These are phyloP conservation scores for Gymnopilus dilepis DNA, from an alignment of 768 basidiomycete genomes.

Conservation along the genomic window DNA sequence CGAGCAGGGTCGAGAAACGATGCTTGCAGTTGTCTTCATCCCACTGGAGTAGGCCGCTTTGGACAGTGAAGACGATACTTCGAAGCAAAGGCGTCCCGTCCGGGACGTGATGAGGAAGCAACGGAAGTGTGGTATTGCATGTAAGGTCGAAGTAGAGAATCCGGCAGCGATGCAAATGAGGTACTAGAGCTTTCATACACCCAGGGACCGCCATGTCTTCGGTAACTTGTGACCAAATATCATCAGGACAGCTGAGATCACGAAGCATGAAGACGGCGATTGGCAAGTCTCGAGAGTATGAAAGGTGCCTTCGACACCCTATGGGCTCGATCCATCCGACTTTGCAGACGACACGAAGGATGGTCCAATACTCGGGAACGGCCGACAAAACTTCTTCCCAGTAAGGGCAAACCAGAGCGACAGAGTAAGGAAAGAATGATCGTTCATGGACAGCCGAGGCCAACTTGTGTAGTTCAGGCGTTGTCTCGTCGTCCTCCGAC, in stretches of 20 bases:
- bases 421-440: not conserved
- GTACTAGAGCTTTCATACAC: not conserved
- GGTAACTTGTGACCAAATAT: too few species aligned
- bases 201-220: not conserved
- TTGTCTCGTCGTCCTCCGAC: too few species aligned
- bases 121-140: not conserved
- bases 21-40: not conserved
- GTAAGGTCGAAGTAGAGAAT: not conserved
- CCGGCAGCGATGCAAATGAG: slow-evolving; percentile 1
- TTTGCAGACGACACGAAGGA: too few species aligned
- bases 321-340: too few species aligned
- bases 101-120: not conserved
- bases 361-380: not conserved
- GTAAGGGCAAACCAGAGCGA: not conserved
- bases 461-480: too few species aligned
- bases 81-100: not conserved
- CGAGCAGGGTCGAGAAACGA: too few species aligned
- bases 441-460: too few species aligned
- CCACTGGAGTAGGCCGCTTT: not conserved
- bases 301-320: too few species aligned
- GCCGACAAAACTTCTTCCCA: not conserved
- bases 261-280: too few species aligned
- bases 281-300: too few species aligned
- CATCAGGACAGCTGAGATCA: too few species aligned
- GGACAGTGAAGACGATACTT: not conserved